A percentile compares a stretch with the other conserved stretches of the same genome.
Evolutionary conservation across 305 asterid species (phyloP).

Genomic region (Caryopteris hybrid): DNA sequence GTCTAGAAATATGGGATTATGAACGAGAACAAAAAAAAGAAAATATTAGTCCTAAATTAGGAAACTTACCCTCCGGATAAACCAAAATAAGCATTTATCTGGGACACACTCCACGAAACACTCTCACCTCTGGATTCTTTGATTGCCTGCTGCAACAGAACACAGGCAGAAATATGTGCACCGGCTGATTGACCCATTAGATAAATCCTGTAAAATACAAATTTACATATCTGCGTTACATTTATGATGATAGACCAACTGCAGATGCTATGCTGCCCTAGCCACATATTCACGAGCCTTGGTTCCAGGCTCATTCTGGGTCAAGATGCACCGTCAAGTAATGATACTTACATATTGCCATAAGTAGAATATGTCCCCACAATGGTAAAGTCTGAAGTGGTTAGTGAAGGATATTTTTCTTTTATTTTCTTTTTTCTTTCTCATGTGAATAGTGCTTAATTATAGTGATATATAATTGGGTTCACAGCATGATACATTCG

Average conservation of each 20-base stretch:
- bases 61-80: constrained; percentile 89
- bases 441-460: neutral
- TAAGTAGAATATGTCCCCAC: neutral
- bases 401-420: neutral
- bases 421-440: too few relatives aligned
- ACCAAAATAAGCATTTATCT: constrained; percentile 94
- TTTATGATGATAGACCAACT: neutral
- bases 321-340: neutral
- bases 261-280: neutral
- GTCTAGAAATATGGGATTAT: constrained; percentile 4
- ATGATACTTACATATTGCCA: neutral
- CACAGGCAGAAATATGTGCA: constrained; percentile 94
- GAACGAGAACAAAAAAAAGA: constrained; percentile 16
- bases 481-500: neutral
- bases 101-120: constrained; percentile 76
- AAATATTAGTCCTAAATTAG: neutral
- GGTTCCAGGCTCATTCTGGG: neutral
- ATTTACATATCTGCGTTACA: neutral
- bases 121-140: constrained; percentile 73
- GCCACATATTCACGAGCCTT: neutral
- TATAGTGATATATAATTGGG: neutral
- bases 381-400: neutral
- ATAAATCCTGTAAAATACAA: constrained; percentile 56
- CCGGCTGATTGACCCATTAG: constrained; percentile 99
- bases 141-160: constrained; percentile 77